Conservation (phyloP, 2,329 filamentous ascomycete genomes). For the Torrubiellomyces zombiae region DNA sequence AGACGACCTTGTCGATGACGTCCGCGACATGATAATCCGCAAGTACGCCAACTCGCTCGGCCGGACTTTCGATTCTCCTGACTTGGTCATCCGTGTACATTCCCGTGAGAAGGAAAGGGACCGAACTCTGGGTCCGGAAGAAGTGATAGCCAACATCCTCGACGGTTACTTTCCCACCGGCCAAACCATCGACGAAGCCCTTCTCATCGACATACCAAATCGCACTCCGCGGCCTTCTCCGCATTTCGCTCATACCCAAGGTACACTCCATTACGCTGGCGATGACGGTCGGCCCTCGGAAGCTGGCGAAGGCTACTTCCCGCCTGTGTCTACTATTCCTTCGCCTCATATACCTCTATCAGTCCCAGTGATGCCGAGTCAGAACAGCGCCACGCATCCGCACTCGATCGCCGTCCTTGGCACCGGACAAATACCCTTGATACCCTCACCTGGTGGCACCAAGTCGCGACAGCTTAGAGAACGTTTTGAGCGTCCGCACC, state of each 20-base stretch:
- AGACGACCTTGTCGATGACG: conserved; percentile 85
- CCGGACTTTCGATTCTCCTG: conserved; percentile 75
- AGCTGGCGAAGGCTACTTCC: conserved; percentile 67
- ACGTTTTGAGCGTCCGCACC: conserved; percentile 41
- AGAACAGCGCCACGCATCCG: conserved; percentile 16
- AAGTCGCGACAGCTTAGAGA: conserved; percentile 38
- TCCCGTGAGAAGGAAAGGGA: conserved; percentile 52
- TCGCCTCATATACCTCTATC: conserved; percentile 23
- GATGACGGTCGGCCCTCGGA: conserved; percentile 53
- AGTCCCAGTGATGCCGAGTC: conserved; percentile 16
- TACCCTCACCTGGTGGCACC: conserved; percentile 68
- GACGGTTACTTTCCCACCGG: conserved; percentile 76
- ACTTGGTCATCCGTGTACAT: conserved; percentile 63
- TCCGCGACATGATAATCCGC: conserved; percentile 76
- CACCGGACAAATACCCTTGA: conserved; percentile 61
- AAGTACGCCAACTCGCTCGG: conserved; percentile 93
- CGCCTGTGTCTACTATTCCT: conserved; percentile 38
- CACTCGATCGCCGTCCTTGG: conserved; percentile 67
- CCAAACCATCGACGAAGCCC: conserved; percentile 73
- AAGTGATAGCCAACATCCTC: conserved; percentile 60
- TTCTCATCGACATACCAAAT: conserved; percentile 76
- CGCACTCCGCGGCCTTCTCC: conserved; percentile 72
- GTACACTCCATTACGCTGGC: conserved; percentile 31
- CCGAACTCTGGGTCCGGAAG: conserved; percentile 67
- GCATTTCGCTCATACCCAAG: conserved; percentile 29